Percentiles rank a stretch among this genome's conserved stretches.
These are phyloP conservation scores for Phytophthora macrochlamydospora DNA, from an alignment of 352 stramenopile genomes.

Conservation along the genomic window DNA sequence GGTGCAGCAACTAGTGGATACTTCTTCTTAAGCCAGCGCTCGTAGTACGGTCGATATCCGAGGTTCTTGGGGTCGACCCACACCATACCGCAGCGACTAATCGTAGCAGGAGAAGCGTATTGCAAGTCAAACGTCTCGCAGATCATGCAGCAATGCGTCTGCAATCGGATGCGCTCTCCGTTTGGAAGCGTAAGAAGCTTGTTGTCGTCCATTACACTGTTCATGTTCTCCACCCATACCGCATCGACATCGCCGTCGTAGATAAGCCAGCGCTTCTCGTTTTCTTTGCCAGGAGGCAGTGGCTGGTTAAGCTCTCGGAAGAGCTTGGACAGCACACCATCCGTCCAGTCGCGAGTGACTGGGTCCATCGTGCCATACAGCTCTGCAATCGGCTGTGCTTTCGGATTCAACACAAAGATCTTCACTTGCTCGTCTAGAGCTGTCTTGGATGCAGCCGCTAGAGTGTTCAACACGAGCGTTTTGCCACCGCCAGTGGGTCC, in stretches of 20 bases:
- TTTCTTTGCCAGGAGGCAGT: conserved; percentile 88
- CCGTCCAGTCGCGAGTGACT: conserved; percentile 95
- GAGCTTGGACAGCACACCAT: conserved; percentile 94
- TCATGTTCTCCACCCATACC: conserved; percentile 98
- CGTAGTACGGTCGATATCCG: conserved; percentile 94
- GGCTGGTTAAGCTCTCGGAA: conserved; percentile 95
- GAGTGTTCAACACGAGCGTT: conserved; percentile 90
- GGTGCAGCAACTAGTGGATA: conserved; percentile 50
- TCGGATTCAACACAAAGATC: conserved; percentile 95
- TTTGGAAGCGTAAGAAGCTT: conserved; percentile 96
- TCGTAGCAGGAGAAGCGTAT: conserved; percentile 95
- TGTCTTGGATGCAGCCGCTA: conserved; percentile 83
- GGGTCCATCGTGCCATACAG: conserved; percentile 96
- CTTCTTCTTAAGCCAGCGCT: conserved; percentile 93
- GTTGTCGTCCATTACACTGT: conserved; percentile 98
- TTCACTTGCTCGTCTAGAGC: conserved; percentile 92
- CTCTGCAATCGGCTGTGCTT: conserved; percentile 93
- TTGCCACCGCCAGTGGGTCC: conserved; percentile 94
- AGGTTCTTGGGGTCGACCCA: conserved; percentile 97
- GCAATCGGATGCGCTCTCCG: conserved; percentile 94
- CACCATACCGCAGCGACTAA: conserved; percentile 96
- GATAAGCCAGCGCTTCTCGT: conserved; percentile 95
- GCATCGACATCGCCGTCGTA: conserved; percentile 97
- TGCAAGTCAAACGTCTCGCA: conserved; percentile 97
- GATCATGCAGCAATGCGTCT: conserved; percentile 93